Base-by-base conservation (phyloP, 2,329 filamentous ascomycete species). In the Colletotrichum liriopes region DNA sequence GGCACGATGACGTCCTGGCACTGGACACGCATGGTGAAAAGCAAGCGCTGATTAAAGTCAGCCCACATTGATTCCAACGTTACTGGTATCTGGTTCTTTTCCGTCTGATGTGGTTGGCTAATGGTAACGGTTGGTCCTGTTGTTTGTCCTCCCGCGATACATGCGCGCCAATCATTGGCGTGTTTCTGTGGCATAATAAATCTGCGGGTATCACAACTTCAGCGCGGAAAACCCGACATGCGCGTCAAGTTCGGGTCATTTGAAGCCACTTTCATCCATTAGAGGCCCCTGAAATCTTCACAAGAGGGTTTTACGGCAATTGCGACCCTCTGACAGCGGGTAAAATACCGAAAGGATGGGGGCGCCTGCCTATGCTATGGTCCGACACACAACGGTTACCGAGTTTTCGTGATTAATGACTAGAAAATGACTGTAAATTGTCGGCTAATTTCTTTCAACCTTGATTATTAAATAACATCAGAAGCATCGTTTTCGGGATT, bases 1-100 rank as follows among this genome's bases (percentile, higher is more conserved):
- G 20, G 45, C 37, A 45, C n/a, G 52, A 69, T 69, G 69, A 68
- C 65, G 65, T 72, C 37, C 59, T 35, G n/a, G 26, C 43, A 47
- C 41, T 63, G 58, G 59, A 63, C 20, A 20, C 23, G 14, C 12
- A n/a, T 20, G 18, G 39, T 8, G 11, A 47, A 59, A 68, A 68
- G 51, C 56, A 68, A 41, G 26, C n/a, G n/a, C 37, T 11, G 12
- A 12, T 32, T 32, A 9, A 8, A 16, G 23, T 39, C 43, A 51
- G 58, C 29, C 65, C 64, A 68, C 26, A 7, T 39, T 64, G 29
- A n/a, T 5, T 2, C 12, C 23, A 43, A 1, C 9, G 16, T 18
- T 6, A 20, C 49, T 64, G 51, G 29, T 12, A n/a, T 37, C 11
- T 45, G 23, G 23, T 23, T 59, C 16, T 23, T 16, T 26, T 35